These are phyloP conservation scores for Caloboletus inedulis DNA, from an alignment of 1,284 basidiomycete species.

Conservation along the genomic window DNA sequence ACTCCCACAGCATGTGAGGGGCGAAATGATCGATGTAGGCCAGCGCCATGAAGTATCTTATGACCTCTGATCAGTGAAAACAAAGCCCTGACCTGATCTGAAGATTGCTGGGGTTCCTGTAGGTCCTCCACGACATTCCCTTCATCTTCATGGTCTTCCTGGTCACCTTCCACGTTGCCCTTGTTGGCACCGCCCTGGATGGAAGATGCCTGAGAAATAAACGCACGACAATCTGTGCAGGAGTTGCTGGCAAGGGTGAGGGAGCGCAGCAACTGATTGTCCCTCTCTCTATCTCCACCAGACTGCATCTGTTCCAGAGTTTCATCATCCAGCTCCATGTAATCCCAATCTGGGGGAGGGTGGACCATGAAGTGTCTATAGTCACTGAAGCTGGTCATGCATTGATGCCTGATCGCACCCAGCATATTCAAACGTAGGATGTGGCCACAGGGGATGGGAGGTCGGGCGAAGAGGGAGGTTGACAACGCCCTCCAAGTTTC, in stretches of 20 bases:
- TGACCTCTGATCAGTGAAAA: no score
- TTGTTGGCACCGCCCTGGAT: background rate
- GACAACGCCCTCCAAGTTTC: background rate
- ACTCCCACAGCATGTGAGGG: no score
- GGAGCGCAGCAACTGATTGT: background rate
- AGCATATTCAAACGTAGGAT: conserved; percentile 4
- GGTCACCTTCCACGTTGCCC: no score
- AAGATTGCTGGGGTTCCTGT: no score
- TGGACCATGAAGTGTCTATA: conserved; percentile 4
- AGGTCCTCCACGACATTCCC: no score
- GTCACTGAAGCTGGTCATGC: background rate
- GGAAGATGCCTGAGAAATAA: background rate
- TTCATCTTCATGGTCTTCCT: no score
- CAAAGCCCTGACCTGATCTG: no score
- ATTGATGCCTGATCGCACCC: background rate
- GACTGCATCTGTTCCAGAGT: background rate
- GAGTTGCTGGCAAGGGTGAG: background rate
- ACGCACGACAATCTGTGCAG: background rate
- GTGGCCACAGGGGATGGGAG: conserved; percentile 8
- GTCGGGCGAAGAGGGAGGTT: rapidly evolving
- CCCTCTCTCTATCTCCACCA: background rate
- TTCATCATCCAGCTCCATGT: background rate
- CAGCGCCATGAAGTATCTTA: no score
- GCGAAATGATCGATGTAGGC: no score
- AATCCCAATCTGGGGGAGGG: background rate